phyloP scores from a whole-genome alignment of 2,329 filamentous ascomycete species.

The Camillea tinctor region DNA sequence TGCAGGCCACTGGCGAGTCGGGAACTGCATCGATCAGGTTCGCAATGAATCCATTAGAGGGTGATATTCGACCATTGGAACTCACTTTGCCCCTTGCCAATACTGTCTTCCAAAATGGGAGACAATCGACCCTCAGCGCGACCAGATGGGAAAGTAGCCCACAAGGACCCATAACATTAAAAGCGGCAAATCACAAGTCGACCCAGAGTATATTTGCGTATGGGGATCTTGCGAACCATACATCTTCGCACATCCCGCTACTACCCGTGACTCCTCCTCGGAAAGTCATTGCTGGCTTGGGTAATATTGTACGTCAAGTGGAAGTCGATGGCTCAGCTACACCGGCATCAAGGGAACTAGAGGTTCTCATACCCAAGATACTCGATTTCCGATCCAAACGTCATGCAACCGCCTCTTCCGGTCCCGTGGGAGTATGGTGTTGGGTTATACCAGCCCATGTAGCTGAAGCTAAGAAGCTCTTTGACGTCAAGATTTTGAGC shows the following conservation, averaged over 20 bases:
- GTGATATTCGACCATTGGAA: slow-evolving; percentile 25
- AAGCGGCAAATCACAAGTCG: slow-evolving; percentile 35
- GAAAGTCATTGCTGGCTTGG: slow-evolving; percentile 63
- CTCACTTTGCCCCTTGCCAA: slow-evolving; percentile 69
- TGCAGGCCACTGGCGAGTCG: slow-evolving; percentile 29
- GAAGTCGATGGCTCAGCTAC: slow-evolving; percentile 45
- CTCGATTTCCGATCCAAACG: slow-evolving; percentile 42
- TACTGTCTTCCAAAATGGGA: slow-evolving; percentile 73
- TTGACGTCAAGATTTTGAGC: slow-evolving; percentile 22
- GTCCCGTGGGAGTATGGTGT: slow-evolving; percentile 70
- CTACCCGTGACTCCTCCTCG: slow-evolving; percentile 63
- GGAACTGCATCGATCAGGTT: slow-evolving; percentile 43
- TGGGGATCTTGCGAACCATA: slow-evolving; percentile 17
- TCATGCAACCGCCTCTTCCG: slow-evolving; percentile 21
- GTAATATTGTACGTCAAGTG: slow-evolving; percentile 74
- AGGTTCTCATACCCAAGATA: slow-evolving; percentile 59
- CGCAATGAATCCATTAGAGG: slow-evolving; percentile 31
- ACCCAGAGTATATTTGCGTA: slow-evolving; percentile 35
- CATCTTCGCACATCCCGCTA: slow-evolving; percentile 42
- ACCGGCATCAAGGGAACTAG: slow-evolving; percentile 71
- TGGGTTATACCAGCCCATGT: slow-evolving; percentile 54
- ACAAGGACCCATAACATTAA: slow-evolving; percentile 23
- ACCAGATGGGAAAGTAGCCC: slow-evolving; percentile 37
- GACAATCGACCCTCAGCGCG: slow-evolving; percentile 55
- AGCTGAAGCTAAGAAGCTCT: slow-evolving; percentile 20